Conservation (phyloP, 495 filamentous ascomycete genomes). For the Pseudotulostoma volvatum region DNA sequence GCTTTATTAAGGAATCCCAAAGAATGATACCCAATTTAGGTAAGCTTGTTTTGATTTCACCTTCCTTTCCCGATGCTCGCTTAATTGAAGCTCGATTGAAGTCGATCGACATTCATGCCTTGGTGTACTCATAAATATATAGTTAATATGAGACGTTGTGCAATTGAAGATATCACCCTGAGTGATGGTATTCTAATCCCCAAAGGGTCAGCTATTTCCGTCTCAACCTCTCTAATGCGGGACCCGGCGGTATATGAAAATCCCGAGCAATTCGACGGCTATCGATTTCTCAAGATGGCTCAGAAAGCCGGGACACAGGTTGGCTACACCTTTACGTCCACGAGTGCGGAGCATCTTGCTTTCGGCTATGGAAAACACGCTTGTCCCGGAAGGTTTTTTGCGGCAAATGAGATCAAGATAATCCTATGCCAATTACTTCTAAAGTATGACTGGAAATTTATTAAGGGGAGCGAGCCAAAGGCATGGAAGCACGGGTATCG, state of each 20-base stretch:
- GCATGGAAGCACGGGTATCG: not conserved
- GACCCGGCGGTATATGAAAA: constrained; percentile 29
- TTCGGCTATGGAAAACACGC: constrained; percentile 39
- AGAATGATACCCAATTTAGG: constrained; percentile 16
- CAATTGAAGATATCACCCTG: constrained; percentile 15
- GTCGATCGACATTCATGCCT: not conserved
- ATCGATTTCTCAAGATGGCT: constrained; percentile 30
- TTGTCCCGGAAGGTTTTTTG: constrained; percentile 39
- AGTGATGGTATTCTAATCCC: constrained; percentile 21
- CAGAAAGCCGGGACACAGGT: constrained; percentile 27
- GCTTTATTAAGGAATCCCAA: constrained; percentile 25
- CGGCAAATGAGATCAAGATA: constrained; percentile 33
- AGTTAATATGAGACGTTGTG: constrained; percentile 30
- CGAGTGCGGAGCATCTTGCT: constrained; percentile 23
- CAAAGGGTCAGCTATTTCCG: constrained; percentile 18
- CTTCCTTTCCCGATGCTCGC: not conserved
- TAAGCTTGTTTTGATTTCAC: constrained; percentile 3
- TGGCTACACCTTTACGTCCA: constrained; percentile 27
- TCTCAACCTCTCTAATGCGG: constrained; percentile 19
- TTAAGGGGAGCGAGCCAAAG: constrained; percentile 1
- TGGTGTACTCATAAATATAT: not conserved
- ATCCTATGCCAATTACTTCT: constrained; percentile 5
- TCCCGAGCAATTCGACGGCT: constrained; percentile 28
- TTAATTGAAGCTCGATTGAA: not conserved
- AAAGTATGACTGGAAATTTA: constrained; percentile 6